These are phyloP conservation scores for Zea mays DNA, from an alignment of 176 grass and related monocot species.

Conservation along the genomic window DNA sequence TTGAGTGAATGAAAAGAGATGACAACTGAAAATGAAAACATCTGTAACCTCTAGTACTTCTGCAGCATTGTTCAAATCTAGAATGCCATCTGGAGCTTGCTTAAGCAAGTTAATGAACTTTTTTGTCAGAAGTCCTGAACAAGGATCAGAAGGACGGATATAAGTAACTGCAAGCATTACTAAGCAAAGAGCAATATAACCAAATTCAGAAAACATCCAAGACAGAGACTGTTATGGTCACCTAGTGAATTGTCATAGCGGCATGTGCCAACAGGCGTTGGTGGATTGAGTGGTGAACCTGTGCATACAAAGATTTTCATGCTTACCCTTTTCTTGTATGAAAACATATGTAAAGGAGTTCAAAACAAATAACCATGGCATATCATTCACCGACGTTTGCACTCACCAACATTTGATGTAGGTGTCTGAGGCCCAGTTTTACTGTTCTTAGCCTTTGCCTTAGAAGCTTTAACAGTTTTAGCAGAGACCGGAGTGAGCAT, in stretches of 20 bases:
- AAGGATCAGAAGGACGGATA: conserved; percentile 32
- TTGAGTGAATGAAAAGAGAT: not conserved
- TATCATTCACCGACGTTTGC: conserved; percentile 22
- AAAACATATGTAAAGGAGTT: conserved; percentile 10
- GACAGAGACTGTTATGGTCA: conserved; percentile 37
- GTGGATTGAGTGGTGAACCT: conserved; percentile 74
- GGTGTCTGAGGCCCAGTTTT: conserved; percentile 74
- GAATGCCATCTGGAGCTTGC: conserved; percentile 81
- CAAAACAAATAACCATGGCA: conserved; percentile 29
- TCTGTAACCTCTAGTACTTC: conserved; percentile 78
- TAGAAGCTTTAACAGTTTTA: conserved; percentile 65
- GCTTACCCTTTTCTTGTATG: conserved; percentile 13
- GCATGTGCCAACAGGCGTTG: conserved; percentile 72
- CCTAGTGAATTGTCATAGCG: conserved; percentile 98
- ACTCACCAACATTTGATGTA: conserved; percentile 82
- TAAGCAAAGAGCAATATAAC: conserved; percentile 21
- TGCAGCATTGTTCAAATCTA: conserved; percentile 99
- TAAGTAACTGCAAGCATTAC: conserved; percentile 31
- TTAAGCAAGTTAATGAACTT: conserved; percentile 96
- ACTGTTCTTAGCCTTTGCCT: conserved; percentile 69
- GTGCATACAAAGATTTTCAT: conserved; percentile 23
- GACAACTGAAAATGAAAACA: conserved; percentile 18
- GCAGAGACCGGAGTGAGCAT: conserved; percentile 70
- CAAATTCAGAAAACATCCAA: conserved; percentile 1
- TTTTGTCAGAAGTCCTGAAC: conserved; percentile 89